A percentile compares a stretch with the other conserved stretches of the same genome.
phyloP scores from a whole-genome alignment of 2,329 filamentous ascomycete species.

The Cladosporium cucumerinum region DNA sequence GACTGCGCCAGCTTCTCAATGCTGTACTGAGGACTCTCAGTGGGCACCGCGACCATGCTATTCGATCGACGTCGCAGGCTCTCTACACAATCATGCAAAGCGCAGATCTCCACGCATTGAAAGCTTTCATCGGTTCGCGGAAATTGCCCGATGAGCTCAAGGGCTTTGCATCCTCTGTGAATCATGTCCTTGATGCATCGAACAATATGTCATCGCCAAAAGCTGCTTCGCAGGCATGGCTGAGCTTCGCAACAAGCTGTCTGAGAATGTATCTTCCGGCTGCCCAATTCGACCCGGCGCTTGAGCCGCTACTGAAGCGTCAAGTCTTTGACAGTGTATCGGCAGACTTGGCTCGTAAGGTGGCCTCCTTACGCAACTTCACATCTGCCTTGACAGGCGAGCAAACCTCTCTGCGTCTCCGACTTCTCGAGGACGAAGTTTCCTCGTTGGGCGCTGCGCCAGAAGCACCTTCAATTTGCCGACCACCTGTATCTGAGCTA shows the following conservation, averaged over 20 bases:
- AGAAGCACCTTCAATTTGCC: slow-evolving; percentile 63
- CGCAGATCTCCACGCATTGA: not conserved
- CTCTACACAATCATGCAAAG: not conserved
- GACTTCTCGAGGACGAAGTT: slow-evolving; percentile 62
- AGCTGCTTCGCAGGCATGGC: slow-evolving; percentile 60
- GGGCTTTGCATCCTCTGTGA: not conserved
- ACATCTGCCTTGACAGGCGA: slow-evolving; percentile 67
- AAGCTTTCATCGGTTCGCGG: not conserved
- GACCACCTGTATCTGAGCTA: slow-evolving; percentile 67
- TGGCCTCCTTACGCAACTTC: slow-evolving; percentile 62
- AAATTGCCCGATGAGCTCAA: not conserved
- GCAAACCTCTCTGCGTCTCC: slow-evolving; percentile 62
- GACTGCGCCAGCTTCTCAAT: slow-evolving; percentile 4
- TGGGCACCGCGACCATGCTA: not conserved
- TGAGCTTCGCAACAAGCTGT: slow-evolving; percentile 69
- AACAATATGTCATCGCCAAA: not conserved
- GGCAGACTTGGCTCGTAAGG: slow-evolving; percentile 52
- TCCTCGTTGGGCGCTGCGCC: slow-evolving; percentile 63
- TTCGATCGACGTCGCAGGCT: not conserved
- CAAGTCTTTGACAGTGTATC: slow-evolving; percentile 57
- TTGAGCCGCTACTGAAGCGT: slow-evolving; percentile 61
- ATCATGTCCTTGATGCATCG: not conserved
- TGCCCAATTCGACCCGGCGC: slow-evolving; percentile 76
- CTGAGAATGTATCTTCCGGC: slow-evolving; percentile 82
- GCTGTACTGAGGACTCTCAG: not conserved